phyloP scores from a whole-genome alignment of 768 basidiomycete species.

The Lentinus brumalis region DNA sequence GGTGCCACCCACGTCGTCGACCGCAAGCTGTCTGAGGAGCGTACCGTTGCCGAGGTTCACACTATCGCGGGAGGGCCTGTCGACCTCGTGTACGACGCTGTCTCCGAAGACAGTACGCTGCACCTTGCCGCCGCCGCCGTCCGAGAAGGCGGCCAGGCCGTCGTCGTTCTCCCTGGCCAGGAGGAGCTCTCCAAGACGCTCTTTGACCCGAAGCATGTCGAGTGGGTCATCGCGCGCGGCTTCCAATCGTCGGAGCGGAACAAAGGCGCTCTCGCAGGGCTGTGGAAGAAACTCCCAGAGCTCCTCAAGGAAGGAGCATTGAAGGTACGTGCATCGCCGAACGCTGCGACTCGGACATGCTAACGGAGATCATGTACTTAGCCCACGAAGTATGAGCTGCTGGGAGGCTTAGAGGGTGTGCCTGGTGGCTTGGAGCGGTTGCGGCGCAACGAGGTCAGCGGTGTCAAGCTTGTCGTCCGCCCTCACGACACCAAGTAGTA shows the following conservation, averaged over 20 bases:
- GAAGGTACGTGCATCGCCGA: background rate
- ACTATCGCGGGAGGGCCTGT: constrained; percentile 18
- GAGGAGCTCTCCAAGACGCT: background rate
- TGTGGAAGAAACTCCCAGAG: constrained; percentile 2
- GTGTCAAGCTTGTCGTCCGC: constrained; percentile 43
- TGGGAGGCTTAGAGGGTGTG: constrained; percentile 28
- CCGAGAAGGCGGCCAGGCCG: constrained; percentile 19
- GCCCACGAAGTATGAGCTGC: constrained; percentile 30
- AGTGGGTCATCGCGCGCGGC: background rate
- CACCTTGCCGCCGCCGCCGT: constrained; percentile 17
- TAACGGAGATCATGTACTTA: background rate
- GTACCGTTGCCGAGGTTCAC: constrained; percentile 1
- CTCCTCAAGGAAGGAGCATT: constrained; percentile 9
- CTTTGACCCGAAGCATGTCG: background rate
- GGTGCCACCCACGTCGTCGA: constrained; percentile 23
- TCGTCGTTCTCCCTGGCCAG: constrained; percentile 1
- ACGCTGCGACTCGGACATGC: background rate
- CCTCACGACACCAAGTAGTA: constrained; percentile 39
- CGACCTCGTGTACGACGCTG: constrained; percentile 23
- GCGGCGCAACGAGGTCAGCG: constrained; percentile 36
- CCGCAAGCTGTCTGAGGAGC: background rate
- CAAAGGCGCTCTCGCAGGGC: constrained; percentile 3
- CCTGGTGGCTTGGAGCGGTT: constrained; percentile 23
- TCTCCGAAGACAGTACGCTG: constrained; percentile 21
- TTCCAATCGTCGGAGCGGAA: background rate